Evolutionary conservation across 1,284 basidiomycete species (phyloP), one percentile per base, ranked within the genome.

Genomic region (Malassezia obtusa): DNA sequence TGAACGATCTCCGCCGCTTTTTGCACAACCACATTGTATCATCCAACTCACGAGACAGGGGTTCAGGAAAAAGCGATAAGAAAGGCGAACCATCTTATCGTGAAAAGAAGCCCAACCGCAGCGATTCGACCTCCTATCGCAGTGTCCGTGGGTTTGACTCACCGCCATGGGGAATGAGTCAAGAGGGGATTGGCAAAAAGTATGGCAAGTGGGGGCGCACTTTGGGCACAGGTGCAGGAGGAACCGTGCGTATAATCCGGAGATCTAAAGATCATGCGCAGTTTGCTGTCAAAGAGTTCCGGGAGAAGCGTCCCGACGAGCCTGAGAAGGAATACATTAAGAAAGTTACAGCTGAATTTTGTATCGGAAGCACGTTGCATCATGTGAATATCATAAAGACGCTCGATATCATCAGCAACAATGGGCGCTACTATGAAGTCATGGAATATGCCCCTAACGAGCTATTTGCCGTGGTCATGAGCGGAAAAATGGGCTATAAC

Each of bases 381-480:
- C 92, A 99, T 75, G 79, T 84, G 60, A 98, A 99, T 74, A 92
- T 98, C 75, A 98, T 98, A 75, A 84, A 95, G 77, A 98, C 94
- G 26, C 84, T 99, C 62, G 94, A 99, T 76, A 98, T 99, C 74
- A 89, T 98, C 61, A 87, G 85, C 57, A 92, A 98, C 77, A 87
- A 92, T 71, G 91, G 91, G 6, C 90, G 92, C 75, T 98, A 90
- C 77, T 98, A 71, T 57, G 68, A 73, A 38, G 71, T 73, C 25
- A 99, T 99, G 94, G 91, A 98, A 77, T 98, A 95, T 69, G 94
- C 94, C 1, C 92, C 94, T 14, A 94, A 85, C 74, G 94, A 99
- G 77, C 83, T 99, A 48, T 99, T 99, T 79, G 89, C 86, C 52
- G 90, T 98, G 68, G 94, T 99, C 79, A 99, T 99, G 94, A 92